Evolutionary conservation across 1,139 yeast genomes (phyloP).

Genomic region (Pichia sp.): DNA sequence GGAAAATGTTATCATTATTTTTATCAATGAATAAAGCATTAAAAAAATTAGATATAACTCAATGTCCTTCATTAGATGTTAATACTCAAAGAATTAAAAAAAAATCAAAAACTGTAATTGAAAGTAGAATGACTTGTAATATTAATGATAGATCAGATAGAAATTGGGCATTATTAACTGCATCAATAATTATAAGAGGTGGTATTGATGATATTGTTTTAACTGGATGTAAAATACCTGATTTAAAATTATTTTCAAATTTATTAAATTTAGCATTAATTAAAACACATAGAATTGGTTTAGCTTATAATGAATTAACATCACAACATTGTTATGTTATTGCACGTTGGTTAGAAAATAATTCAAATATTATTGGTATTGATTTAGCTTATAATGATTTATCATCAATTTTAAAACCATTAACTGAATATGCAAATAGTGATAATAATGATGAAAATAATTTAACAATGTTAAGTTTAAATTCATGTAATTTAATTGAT

Average conservation of each 20-base stretch:
- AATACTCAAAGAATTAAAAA: conserved; percentile 47
- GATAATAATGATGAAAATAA: conserved; percentile 20
- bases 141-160: conserved; percentile 56
- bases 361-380: conserved; percentile 38
- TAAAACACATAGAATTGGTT: conserved; percentile 52
- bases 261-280: conserved; percentile 51
- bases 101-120: conserved; percentile 14
- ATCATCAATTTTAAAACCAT: conserved; percentile 42
- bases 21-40: conserved; percentile 53
- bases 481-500: conserved; percentile 41
- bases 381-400: conserved; percentile 72
- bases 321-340: conserved; percentile 44
- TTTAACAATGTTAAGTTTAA: conserved; percentile 43
- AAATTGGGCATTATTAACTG: conserved; percentile 71
- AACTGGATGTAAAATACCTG: conserved; percentile 65
- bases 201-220: conserved; percentile 68
- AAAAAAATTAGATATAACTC: conserved; percentile 58
- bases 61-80: conserved; percentile 56
- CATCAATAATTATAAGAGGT: conserved; percentile 59
- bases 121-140: conserved; percentile 53
- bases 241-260: conserved; percentile 47
- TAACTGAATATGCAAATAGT: conserved; percentile 36
- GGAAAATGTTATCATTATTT: conserved; percentile 68
- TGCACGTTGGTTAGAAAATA: conserved; percentile 42
- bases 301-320: conserved; percentile 60